Base-by-base conservation (phyloP, 371 early-diverging fungal genomes). In the Lichtheimia corymbifera region DNA sequence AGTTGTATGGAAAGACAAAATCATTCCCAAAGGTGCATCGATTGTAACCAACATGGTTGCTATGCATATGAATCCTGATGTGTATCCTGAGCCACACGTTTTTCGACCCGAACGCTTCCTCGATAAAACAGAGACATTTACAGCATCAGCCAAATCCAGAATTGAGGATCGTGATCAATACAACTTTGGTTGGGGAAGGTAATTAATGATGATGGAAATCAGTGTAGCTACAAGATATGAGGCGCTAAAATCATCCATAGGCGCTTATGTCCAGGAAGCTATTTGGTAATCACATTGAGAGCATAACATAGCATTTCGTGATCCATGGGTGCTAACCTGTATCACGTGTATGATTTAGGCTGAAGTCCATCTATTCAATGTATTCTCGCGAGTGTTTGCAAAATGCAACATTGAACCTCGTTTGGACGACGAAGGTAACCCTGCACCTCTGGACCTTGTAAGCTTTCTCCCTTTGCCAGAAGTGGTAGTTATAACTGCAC, bases 1-100 rank as follows among this genome's bases (percentile, higher is more conserved):
- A 22, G 22, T 22, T 22, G 22, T 22, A 22, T 22, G 22, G 22
- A 22, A 22, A 22, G 22, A 22, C 22, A 22, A 22, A 22, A 22
- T 49, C 9, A 74, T 80, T 20, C 80, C 73, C n/a, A 72, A 74
- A 55, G 68, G 70, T 14, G 64, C 71, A 4, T 42, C 47, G 15
- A 35, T 76, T 17, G 50, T 73, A 25, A 51, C 61, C 43, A 68
- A 68, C 55, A 58, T 62, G 53, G 13, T 51, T 14, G 68, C 42
- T 50, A 65, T 65, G 17, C 72, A 72, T 43, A 30, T 45, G 27
- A 52, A 68, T 47, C 53, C 61, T 1, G 43, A 55, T 1, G 17
- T 55, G 13, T 63, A 51, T 14, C 51, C 62, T 5, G 58, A 64
- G 13, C 55, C 65, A 3, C 51, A 60, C 35, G 44, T 51, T 28